Evolutionary conservation across 108 stramenopile species (phyloP).

Genomic region (Skeletonema costatum): DNA sequence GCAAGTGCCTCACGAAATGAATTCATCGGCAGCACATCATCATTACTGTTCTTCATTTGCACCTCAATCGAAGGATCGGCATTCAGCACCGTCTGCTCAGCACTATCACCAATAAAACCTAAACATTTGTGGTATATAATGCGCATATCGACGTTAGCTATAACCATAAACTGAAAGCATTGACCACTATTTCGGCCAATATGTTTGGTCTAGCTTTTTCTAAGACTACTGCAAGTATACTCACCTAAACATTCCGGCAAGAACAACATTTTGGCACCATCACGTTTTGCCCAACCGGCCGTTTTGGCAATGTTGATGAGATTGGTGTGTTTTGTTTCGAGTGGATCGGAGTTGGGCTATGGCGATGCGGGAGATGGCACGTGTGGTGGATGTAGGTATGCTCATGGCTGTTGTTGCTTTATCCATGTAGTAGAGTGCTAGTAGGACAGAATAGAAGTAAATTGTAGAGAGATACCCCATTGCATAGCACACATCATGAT

Average conservation of each 20-base stretch:
- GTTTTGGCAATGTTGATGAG: constrained; percentile 70
- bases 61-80: constrained; percentile 60
- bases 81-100: constrained; percentile 63
- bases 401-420: neutral
- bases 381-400: neutral
- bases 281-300: constrained; percentile 60
- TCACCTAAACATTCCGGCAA: constrained; percentile 86
- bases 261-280: constrained; percentile 76
- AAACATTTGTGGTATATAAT: too few species aligned
- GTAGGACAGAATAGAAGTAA: neutral
- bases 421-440: neutral
- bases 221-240: too few species aligned
- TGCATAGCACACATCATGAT: too few species aligned
- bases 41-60: neutral
- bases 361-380: constrained; percentile 24
- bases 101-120: constrained; percentile 79
- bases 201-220: too few species aligned
- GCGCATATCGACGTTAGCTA: too few species aligned
- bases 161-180: too few species aligned
- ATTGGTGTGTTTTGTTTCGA: constrained; percentile 65
- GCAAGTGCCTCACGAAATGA: constrained; percentile 18
- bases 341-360: constrained; percentile 83
- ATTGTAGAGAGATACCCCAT: too few species aligned
- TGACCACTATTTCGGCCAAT: too few species aligned
- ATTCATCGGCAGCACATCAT: constrained; percentile 3